Conservation (phyloP, 2,329 filamentous ascomycete species). For the Dactylellina sp. region DNA sequence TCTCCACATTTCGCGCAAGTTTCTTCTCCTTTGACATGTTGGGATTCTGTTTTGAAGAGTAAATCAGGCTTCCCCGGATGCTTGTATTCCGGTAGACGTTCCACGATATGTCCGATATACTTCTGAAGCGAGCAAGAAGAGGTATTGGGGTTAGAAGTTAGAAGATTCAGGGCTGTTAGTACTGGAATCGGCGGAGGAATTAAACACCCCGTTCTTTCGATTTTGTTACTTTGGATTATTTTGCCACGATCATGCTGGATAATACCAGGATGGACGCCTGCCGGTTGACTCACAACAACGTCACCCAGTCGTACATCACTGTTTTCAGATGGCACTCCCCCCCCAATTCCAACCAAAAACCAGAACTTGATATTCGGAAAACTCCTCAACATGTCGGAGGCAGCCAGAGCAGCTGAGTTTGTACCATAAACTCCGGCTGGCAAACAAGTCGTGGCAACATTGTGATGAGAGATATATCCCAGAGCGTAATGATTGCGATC, state of each 20-base stretch:
- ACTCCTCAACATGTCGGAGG: constrained; percentile 13
- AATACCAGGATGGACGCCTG: background rate
- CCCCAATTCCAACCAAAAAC: constrained; percentile 32
- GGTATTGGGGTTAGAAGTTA: background rate
- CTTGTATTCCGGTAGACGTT: background rate
- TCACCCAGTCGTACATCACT: constrained; percentile 34
- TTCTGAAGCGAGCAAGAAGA: background rate
- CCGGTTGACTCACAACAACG: constrained; percentile 26
- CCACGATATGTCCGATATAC: background rate
- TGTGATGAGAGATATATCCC: constrained; percentile 10
- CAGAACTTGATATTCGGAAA: constrained; percentile 11
- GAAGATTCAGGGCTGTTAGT: background rate
- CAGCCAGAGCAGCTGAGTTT: constrained; percentile 7
- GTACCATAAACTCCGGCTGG: constrained; percentile 24
- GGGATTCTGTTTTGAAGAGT: background rate
- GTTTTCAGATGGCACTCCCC: constrained; percentile 22
- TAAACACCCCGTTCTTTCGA: background rate
- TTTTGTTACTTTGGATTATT: background rate
- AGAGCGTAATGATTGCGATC: constrained; percentile 27
- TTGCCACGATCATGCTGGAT: constrained; percentile 15
- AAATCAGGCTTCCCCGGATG: constrained; percentile 2
- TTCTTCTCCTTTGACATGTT: background rate
- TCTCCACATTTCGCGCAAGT: background rate
- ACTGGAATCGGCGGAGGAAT: background rate
- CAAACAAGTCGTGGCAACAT: constrained; percentile 24